Evolutionary conservation across 257 asterid genomes (phyloP).

Genomic region (Cordia subcordata): DNA sequence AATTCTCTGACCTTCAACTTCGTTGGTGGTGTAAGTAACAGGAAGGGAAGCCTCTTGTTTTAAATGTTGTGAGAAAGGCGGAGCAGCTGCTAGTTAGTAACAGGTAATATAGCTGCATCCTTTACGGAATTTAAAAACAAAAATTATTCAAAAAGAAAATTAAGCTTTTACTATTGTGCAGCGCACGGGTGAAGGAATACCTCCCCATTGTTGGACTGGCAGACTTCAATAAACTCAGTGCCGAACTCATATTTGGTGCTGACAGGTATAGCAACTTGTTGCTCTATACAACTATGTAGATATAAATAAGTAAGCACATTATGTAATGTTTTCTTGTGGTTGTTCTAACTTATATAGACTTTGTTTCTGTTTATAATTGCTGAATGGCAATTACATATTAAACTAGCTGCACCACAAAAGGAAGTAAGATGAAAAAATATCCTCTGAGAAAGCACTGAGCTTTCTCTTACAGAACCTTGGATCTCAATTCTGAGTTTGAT

Average conservation of each 20-base stretch:
- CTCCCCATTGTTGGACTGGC: slow-evolving; percentile 86
- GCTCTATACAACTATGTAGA: neutral
- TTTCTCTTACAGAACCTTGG: too few relatives aligned
- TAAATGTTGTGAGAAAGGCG: slow-evolving; percentile 88
- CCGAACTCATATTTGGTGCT: slow-evolving; percentile 88
- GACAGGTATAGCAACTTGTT: slow-evolving; percentile 49
- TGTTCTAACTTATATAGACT: too few relatives aligned
- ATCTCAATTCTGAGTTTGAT: too few relatives aligned
- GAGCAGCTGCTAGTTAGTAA: slow-evolving; percentile 76
- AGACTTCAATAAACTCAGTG: slow-evolving; percentile 86
- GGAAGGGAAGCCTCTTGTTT: slow-evolving; percentile 98
- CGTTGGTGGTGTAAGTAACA: slow-evolving; percentile 25
- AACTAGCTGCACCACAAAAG: too few relatives aligned
- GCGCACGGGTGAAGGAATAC: slow-evolving; percentile 89
- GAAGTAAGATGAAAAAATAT: too few relatives aligned
- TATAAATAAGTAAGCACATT: neutral
- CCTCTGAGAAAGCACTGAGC: too few relatives aligned
- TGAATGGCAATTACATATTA: too few relatives aligned
- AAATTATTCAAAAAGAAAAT: slow-evolving; percentile 9
- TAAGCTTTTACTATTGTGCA: slow-evolving; percentile 28
- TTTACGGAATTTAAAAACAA: slow-evolving; percentile 1
- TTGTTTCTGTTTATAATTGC: too few relatives aligned
- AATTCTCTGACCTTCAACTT: too few relatives aligned
- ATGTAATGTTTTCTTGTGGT: neutral
- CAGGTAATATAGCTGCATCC: slow-evolving; percentile 34